These are phyloP conservation scores for Eimeria falciformis DNA, from an alignment of 169 alveolate species.

Conservation along the genomic window DNA sequence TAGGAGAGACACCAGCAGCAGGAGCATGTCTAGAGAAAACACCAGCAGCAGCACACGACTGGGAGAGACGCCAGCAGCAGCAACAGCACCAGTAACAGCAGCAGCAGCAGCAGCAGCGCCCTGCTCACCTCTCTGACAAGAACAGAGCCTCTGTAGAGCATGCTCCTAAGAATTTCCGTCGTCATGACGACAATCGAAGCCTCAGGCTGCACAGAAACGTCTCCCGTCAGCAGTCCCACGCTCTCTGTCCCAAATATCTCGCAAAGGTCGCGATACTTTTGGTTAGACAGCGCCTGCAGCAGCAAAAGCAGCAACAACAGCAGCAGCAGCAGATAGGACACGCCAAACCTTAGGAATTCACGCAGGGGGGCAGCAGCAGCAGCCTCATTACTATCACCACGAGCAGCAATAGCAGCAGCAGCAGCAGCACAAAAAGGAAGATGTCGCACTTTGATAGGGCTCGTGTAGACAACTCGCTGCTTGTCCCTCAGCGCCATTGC, in stretches of 20 bases:
- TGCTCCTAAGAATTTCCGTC: constrained; percentile 98
- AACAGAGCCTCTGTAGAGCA: constrained; percentile 99
- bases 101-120: constrained; percentile 58
- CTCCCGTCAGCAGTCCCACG: constrained; percentile 99
- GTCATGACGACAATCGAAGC: constrained; percentile 99
- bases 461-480: constrained; percentile 98
- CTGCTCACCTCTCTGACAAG: constrained; percentile 93
- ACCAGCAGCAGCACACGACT: background rate
- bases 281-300: constrained; percentile 97
- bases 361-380: background rate
- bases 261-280: constrained; percentile 98
- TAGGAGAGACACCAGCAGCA: background rate
- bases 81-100: constrained; percentile 21
- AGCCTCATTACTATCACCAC: background rate
- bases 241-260: constrained; percentile 95
- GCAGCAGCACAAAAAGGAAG: background rate
- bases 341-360: background rate
- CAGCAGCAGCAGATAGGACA: background rate
- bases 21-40: background rate
- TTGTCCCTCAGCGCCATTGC: constrained; percentile 97
- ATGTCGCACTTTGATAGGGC: constrained; percentile 94
- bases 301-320: background rate
- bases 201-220: constrained; percentile 97
- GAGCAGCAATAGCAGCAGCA: background rate
- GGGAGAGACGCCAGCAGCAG: background rate